A percentile compares a stretch with the other conserved stretches of the same genome.
These are phyloP conservation scores for Dianthus caryophyllus DNA, from an alignment of 148 eudicot genomes.

Conservation along the genomic window DNA sequence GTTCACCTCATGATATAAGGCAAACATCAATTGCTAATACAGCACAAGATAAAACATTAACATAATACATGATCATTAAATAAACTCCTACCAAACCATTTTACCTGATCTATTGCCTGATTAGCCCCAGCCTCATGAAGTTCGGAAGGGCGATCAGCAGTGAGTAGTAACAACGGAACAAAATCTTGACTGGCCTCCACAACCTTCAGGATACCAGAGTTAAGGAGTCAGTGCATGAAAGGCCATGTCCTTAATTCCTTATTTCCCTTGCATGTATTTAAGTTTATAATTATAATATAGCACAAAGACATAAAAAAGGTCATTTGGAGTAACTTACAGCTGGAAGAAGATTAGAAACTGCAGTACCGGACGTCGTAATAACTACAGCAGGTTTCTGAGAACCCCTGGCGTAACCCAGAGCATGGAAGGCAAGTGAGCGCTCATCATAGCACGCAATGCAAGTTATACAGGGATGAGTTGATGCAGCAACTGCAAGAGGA, in stretches of 20 bases:
- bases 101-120: conserved; percentile 95
- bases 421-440: conserved; percentile 93
- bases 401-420: conserved; percentile 91
- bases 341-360: conserved; percentile 90
- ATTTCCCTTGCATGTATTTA: background rate
- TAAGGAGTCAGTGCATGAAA: conserved; percentile 5
- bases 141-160: conserved; percentile 97
- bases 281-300: background rate
- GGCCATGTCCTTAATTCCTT: background rate
- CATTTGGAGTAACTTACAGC: conserved; percentile 59
- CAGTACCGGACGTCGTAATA: conserved; percentile 95
- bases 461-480: conserved; percentile 65
- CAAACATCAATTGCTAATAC: background rate
- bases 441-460: conserved; percentile 90
- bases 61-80: background rate
- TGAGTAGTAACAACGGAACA: conserved; percentile 76
- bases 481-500: conserved; percentile 90
- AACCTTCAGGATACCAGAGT: conserved; percentile 44
- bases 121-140: conserved; percentile 89
- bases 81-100: background rate
- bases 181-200: conserved; percentile 98
- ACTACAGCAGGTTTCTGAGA: conserved; percentile 83
- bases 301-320: background rate
- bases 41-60: background rate
- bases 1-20: background rate